Conservation (phyloP, 1,284 basidiomycete genomes). For the Flammula alnicola region DNA sequence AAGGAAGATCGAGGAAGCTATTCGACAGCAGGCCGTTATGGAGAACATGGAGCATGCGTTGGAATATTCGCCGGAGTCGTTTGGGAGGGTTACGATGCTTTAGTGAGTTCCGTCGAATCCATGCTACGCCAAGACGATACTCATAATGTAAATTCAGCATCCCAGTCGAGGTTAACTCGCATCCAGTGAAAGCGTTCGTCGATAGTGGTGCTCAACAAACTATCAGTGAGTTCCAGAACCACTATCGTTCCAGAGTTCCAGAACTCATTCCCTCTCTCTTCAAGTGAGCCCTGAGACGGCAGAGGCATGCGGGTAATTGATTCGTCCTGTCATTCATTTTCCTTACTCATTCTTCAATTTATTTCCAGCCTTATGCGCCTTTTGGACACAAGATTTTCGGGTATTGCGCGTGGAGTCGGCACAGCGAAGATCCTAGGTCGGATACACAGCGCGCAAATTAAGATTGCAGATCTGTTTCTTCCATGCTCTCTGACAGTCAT, state of each 20-base stretch:
- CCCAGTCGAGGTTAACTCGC: conserved; percentile 89
- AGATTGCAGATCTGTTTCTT: conserved; percentile 81
- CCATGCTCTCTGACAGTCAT: conserved; percentile 96
- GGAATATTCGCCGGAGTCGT: conserved; percentile 91
- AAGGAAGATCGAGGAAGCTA: conserved; percentile 91
- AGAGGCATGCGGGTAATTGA: conserved; percentile 83
- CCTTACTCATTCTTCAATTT: conserved; percentile 3
- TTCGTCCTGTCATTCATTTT: neutral
- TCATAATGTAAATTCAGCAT: conserved; percentile 51
- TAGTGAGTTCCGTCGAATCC: conserved; percentile 61
- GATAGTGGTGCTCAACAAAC: conserved; percentile 97
- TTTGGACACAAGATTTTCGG: conserved; percentile 85
- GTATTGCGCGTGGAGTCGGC: conserved; percentile 94
- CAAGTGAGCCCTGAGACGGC: conserved; percentile 95
- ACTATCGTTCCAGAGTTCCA: neutral
- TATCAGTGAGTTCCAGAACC: conserved; percentile 71
- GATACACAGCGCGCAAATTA: conserved; percentile 93
- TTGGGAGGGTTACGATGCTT: conserved; percentile 96
- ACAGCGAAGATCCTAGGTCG: conserved; percentile 95
- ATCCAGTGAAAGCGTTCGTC: conserved; percentile 93
- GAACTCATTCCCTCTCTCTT: conserved; percentile 8
- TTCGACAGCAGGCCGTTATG: conserved; percentile 86
- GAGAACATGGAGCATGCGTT: conserved; percentile 93
- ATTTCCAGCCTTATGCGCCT: conserved; percentile 84
- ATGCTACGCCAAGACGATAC: neutral